These are phyloP conservation scores for Triticum monococcum DNA, from an alignment of 176 grass and related monocot genomes.

Conservation along the genomic window DNA sequence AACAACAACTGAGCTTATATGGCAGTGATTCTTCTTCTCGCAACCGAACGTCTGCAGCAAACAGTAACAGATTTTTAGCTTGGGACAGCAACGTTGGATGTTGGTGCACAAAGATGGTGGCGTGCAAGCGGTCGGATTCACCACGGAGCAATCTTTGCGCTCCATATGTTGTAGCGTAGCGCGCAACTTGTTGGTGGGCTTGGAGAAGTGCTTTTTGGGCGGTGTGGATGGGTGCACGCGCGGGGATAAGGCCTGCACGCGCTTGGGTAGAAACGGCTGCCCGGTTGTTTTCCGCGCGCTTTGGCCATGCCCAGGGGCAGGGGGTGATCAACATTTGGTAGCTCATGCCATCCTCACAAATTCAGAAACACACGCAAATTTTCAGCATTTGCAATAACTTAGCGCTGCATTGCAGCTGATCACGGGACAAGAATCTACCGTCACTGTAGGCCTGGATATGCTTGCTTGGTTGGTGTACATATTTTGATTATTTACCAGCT, in stretches of 20 bases:
- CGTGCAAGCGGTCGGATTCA: background rate
- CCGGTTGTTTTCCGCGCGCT: background rate
- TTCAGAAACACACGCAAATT: background rate
- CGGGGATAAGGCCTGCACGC: constrained; percentile 14
- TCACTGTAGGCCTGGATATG: no score
- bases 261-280: background rate
- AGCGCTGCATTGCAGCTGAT: no score
- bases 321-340: background rate
- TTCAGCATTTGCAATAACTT: no score
- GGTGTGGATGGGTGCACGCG: no score
- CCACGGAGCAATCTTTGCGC: background rate
- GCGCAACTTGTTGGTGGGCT: constrained; percentile 22
- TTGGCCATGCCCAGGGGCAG: no score
- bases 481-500: no score
- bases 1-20: no score
- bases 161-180: constrained; percentile 21
- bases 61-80: background rate
- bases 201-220: background rate
- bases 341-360: background rate
- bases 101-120: background rate
- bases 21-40: no score
- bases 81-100: background rate
- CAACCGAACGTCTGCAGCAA: background rate
- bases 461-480: no score
- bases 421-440: no score